Base-by-base conservation (phyloP, 257 asterid species). In the Knoxia roxburghii region DNA sequence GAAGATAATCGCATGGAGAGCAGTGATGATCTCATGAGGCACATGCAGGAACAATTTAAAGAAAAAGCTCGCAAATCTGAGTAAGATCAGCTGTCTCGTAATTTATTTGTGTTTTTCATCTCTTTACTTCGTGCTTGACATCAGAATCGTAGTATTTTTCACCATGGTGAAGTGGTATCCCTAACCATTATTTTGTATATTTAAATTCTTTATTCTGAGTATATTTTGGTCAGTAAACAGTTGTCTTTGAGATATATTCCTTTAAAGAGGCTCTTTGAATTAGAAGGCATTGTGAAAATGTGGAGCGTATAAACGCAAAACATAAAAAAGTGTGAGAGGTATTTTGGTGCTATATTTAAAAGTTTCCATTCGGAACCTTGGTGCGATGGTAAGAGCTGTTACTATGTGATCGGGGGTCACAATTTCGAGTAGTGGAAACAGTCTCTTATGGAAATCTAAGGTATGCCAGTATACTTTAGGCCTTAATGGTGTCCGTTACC, bases 31-130 rank as follows among this genome's bases (percentile, higher is more conserved):
- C 96, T 90, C 76, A 88, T 90, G 88, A 83, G 93, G 75, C 95
- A 89, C 83, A 90, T 94, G 99, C 99, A 94, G 84, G 98, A 94
- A 71, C 99, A 94, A 71, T 94, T 94, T 78, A 94, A 94, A 80
- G 99, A 94, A 79, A 94, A 90, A 83, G 98, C 99, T 80, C 96
- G 98, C 76, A 94, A 91, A 77, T 87, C 99, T 4, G 99, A 94
- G 99, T 94, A 94, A 84, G 97, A 72, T 73, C 67, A 35, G 68
- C 68, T 69, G 21, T 50, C 52, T n/a, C n/a, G n/a, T n/a, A 35
- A 37, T 61, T 69, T 48, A 74, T 52, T 83, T 67, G 48, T 61
- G 67, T 65, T 57, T 67, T 24, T 58, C 45, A 51, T 74, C 68
- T 62, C 57, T 45, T 46, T 69, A 48, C 46, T 39, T 49, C 23